A percentile compares a stretch with the other conserved stretches of the same genome.
Conservation (phyloP, 2,329 filamentous ascomycete genomes). For the Lachnellula arida region DNA sequence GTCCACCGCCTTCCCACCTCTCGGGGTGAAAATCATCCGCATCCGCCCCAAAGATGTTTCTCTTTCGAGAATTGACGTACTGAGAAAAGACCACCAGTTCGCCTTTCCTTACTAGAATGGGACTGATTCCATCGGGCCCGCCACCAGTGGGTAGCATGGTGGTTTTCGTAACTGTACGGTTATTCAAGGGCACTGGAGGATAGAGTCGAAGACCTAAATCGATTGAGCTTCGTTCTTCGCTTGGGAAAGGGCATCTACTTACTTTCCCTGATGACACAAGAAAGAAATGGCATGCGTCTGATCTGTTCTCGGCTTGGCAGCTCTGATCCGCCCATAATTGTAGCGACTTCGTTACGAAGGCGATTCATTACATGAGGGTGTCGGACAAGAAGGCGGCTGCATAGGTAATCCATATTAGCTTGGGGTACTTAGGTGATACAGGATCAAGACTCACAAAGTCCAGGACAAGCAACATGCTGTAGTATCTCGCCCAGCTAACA, state of each 20-base stretch:
- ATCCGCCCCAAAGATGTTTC: conserved; percentile 31
- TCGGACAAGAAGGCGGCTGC: conserved; percentile 37
- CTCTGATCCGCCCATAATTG: conserved; percentile 46
- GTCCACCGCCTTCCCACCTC: conserved; percentile 24
- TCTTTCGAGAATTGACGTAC: conserved; percentile 27
- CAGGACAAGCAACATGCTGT: conserved; percentile 38
- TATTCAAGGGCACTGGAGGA: conserved; percentile 27
- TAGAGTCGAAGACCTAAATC: conserved; percentile 19
- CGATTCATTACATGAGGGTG: conserved; percentile 38
- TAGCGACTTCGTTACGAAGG: conserved; percentile 41
- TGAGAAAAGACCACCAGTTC: conserved; percentile 21
- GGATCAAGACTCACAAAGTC: conserved; percentile 32
- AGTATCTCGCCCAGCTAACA: conserved; percentile 31
- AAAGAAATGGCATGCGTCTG: conserved; percentile 10
- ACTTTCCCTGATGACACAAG: conserved; percentile 19
- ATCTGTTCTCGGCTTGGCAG: conserved; percentile 7
- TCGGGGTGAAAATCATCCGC: conserved; percentile 34
- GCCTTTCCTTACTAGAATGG: conserved; percentile 20
- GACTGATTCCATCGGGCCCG: conserved; percentile 23
- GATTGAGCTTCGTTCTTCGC: not conserved
- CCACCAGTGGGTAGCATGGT: conserved; percentile 31
- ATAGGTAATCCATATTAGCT: not conserved
- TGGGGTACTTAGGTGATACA: not conserved
- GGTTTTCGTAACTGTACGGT: conserved; percentile 20
- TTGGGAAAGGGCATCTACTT: not conserved